Evolutionary conservation across 148 eudicot genomes (phyloP).

Genomic region (Pharnaceum exiguum): DNA sequence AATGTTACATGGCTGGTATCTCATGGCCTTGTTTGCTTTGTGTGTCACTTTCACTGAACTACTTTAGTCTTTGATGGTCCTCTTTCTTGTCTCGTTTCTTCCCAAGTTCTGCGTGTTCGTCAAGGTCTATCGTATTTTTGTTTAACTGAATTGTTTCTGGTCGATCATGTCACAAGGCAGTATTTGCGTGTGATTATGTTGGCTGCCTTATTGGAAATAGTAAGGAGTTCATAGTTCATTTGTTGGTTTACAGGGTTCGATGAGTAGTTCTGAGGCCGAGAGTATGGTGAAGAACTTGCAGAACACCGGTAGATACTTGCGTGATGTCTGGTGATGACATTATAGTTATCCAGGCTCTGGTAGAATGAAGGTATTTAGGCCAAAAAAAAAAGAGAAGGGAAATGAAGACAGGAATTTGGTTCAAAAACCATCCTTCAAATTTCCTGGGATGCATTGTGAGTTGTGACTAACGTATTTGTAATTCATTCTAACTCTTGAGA

Average conservation of each 20-base stretch:
- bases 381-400: neutral
- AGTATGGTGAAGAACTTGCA: constrained; percentile 84
- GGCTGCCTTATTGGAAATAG: neutral
- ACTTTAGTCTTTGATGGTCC: too few species aligned
- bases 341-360: neutral
- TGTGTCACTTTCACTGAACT: too few species aligned
- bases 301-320: constrained; percentile 72
- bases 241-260: constrained; percentile 48
- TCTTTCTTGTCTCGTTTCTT: too few species aligned
- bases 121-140: too few species aligned
- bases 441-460: constrained; percentile 13
- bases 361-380: neutral
- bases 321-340: constrained; percentile 71
- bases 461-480: constrained; percentile 17
- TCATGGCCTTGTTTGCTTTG: neutral
- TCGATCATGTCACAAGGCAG: too few species aligned
- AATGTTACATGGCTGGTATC: neutral
- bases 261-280: constrained; percentile 73
- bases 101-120: too few species aligned
- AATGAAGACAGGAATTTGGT: neutral
- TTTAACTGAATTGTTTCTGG: too few species aligned
- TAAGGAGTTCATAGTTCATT: neutral
- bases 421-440: constrained; percentile 14
- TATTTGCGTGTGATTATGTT: too few species aligned
- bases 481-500: constrained; percentile 17